phyloP scores from a whole-genome alignment of 139 green algal genomes.

The Auxenochlorella pyrenoidosa region DNA sequence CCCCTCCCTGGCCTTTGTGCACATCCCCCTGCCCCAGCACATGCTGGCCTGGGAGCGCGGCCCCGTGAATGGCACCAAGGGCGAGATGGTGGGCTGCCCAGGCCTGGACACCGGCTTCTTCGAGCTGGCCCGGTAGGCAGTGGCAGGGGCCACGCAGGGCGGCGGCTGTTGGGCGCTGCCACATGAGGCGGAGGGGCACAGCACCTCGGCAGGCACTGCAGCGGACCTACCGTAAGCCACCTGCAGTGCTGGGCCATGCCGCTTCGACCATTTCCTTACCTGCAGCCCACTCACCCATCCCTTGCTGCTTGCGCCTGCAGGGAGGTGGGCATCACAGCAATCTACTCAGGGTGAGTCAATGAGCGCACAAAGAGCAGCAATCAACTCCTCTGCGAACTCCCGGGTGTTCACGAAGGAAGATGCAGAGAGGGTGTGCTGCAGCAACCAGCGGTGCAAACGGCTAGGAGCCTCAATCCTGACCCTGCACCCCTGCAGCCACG shows the following conservation, averaged over 20 bases:
- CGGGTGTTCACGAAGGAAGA: too few species aligned
- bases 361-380: too few species aligned
- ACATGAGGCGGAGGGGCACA: neutral
- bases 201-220: too few species aligned
- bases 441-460: too few species aligned
- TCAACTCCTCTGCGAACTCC: too few species aligned
- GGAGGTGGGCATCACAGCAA: neutral
- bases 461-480: too few species aligned
- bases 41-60: constrained; percentile 23
- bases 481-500: constrained; percentile 19
- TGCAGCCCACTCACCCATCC: neutral
- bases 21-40: constrained; percentile 45
- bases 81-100: constrained; percentile 38
- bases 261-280: too few species aligned
- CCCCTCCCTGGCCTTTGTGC: constrained; percentile 40
- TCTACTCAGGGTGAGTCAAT: constrained; percentile 14
- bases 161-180: neutral
- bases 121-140: constrained; percentile 7
- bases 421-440: too few species aligned
- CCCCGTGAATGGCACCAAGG: constrained; percentile 31
- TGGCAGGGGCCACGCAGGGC: too few species aligned
- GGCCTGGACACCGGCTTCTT: constrained; percentile 24
- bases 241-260: neutral
- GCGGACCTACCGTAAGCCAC: neutral
- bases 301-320: neutral